These are phyloP conservation scores for Podospora conica DNA, from an alignment of 495 filamentous ascomycete species.

Conservation along the genomic window DNA sequence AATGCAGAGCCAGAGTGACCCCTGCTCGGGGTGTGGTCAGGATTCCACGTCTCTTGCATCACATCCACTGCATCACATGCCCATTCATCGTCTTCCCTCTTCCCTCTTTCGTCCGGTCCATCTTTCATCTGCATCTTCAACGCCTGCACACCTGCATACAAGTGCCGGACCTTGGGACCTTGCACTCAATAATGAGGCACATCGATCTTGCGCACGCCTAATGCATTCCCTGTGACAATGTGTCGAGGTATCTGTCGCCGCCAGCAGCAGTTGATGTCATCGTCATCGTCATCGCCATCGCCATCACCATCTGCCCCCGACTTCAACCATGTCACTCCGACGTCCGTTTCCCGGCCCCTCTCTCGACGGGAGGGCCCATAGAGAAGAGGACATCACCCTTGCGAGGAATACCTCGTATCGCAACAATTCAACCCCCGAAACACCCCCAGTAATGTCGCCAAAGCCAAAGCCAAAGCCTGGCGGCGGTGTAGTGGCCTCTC, in stretches of 20 bases:
- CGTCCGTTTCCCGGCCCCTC: conserved; percentile 18
- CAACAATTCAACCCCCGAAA: conserved; percentile 14
- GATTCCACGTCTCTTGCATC: neutral
- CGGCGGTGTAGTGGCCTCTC: conserved; percentile 6
- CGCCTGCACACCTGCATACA: neutral
- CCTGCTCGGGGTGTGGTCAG: neutral
- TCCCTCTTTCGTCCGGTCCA: neutral
- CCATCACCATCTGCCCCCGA: neutral
- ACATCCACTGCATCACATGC: too few species aligned
- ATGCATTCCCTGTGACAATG: neutral
- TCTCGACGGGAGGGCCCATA: conserved; percentile 26
- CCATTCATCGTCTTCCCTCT: neutral
- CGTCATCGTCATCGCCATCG: neutral
- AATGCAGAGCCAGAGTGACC: neutral
- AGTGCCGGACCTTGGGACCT: neutral
- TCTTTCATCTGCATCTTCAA: neutral
- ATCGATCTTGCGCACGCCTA: neutral
- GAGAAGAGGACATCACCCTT: conserved; percentile 29
- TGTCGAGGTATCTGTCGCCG: conserved; percentile 4
- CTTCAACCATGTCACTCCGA: conserved; percentile 26
- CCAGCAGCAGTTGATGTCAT: neutral
- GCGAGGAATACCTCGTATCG: conserved; percentile 21
- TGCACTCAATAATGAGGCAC: conserved; percentile 1
- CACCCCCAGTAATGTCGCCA: conserved; percentile 3
- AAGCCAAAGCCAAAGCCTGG: conserved; percentile 10